Evolutionary conservation across 23 red algal genomes (phyloP).

Genomic region (Gracilariopsis chorda): DNA sequence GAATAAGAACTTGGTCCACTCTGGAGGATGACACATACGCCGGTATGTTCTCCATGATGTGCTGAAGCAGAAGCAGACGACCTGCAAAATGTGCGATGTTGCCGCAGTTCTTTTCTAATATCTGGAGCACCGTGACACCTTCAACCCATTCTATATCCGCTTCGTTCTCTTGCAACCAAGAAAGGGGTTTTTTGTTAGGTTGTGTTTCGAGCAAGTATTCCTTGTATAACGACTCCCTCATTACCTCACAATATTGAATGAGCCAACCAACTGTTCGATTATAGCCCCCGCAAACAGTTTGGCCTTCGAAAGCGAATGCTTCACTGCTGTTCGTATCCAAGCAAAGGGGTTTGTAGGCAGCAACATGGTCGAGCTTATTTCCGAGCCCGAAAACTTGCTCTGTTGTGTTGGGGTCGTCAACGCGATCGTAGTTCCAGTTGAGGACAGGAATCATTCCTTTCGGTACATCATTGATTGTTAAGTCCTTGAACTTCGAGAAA

Average conservation of each 20-base stretch:
- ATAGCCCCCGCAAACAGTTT: constrained; percentile 55
- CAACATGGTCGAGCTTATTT: constrained; percentile 64
- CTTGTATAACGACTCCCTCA: constrained; percentile 41
- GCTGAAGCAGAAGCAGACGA: constrained; percentile 68
- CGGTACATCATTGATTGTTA: constrained; percentile 24
- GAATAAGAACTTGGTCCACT: constrained; percentile 54
- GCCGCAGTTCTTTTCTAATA: constrained; percentile 78
- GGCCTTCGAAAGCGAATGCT: constrained; percentile 6
- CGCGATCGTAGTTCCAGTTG: constrained; percentile 55
- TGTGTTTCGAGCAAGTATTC: constrained; percentile 31
- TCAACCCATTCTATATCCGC: constrained; percentile 69
- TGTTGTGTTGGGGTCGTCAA: constrained; percentile 9
- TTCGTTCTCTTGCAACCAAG: constrained; percentile 56
- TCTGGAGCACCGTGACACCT: constrained; percentile 67
- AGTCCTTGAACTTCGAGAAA: constrained; percentile 33
- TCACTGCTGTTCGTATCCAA: constrained; percentile 36
- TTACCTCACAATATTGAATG: constrained; percentile 59
- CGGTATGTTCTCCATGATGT: constrained; percentile 60
- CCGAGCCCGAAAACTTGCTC: constrained; percentile 63
- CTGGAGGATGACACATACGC: constrained; percentile 42
- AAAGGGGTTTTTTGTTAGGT: background rate
- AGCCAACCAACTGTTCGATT: constrained; percentile 63
- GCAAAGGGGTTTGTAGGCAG: constrained; percentile 61
- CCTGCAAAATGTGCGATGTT: constrained; percentile 92
- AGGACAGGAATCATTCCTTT: constrained; percentile 55